A percentile compares a stretch with the other conserved stretches of the same genome.
Conservation (phyloP, 2,329 filamentous ascomycete species). For the Aureobasidium sp. region DNA sequence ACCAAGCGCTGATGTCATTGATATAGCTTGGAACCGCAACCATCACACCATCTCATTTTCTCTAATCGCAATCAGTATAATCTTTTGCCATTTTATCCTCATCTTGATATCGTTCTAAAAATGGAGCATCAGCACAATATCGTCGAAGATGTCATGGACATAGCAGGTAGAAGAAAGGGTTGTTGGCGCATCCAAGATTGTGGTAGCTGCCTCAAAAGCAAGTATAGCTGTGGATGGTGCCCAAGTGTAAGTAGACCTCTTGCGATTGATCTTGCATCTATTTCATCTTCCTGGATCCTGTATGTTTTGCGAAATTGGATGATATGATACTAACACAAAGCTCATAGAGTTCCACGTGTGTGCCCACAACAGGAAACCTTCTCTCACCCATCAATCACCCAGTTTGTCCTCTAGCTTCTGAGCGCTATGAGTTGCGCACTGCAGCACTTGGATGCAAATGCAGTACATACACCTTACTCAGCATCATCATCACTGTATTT, state of each 20-base stretch:
- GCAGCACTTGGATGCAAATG: constrained; percentile 38
- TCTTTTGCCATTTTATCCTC: not conserved
- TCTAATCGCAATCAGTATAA: not conserved
- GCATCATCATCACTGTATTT: constrained; percentile 37
- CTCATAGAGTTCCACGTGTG: constrained; percentile 34
- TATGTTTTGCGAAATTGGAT: not conserved
- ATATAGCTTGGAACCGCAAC: not conserved
- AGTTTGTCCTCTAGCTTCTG: constrained; percentile 31
- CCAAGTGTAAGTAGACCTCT: constrained; percentile 30
- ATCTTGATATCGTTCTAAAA: not conserved
- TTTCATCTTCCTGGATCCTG: not conserved
- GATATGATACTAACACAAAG: not conserved
- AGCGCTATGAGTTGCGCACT: constrained; percentile 41
- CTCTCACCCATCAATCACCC: constrained; percentile 32
- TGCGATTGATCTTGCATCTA: not conserved
- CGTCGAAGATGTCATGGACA: not conserved
- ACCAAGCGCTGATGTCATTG: not conserved
- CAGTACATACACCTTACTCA: constrained; percentile 40
- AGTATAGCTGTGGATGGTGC: constrained; percentile 38
- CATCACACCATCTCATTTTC: not conserved
- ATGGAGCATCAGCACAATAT: not conserved
- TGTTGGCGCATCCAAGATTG: constrained; percentile 31
- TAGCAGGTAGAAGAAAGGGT: not conserved
- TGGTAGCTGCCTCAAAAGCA: constrained; percentile 24
- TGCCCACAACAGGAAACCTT: constrained; percentile 33